phyloP scores from a whole-genome alignment of 805 yeast genomes.

The Saccharomycopsis capsularis region DNA sequence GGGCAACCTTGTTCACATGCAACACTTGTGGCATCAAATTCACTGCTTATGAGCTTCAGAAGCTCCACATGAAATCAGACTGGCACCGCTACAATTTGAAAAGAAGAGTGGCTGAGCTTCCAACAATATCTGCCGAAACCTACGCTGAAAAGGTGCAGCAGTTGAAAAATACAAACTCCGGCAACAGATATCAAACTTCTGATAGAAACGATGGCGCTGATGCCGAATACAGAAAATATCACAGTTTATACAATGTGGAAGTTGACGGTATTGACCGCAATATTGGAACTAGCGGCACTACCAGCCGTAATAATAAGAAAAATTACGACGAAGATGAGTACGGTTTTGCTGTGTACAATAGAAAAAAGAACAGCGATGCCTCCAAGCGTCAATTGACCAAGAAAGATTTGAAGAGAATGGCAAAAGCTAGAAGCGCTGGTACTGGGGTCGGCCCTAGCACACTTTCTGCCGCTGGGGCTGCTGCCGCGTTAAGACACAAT shows the following conservation, averaged over 20 bases:
- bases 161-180: not conserved
- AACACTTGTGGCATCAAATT: slow-evolving; percentile 83
- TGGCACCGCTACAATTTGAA: slow-evolving; percentile 97
- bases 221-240: too few relatives aligned
- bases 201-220: slow-evolving; percentile 8
- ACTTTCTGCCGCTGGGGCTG: not conserved
- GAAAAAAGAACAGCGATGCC: slow-evolving; percentile 26
- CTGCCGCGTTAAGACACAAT: slow-evolving; percentile 3
- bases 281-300: too few relatives aligned
- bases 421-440: not conserved
- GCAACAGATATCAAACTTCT: not conserved
- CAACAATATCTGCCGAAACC: slow-evolving; percentile 60
- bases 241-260: too few relatives aligned
- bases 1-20: slow-evolving; percentile 51
- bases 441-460: not conserved
- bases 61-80: slow-evolving; percentile 93
- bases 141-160: slow-evolving; percentile 48
- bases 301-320: not conserved
- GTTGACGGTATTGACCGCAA: slow-evolving; percentile 10
- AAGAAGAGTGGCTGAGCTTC: slow-evolving; percentile 79
- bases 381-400: slow-evolving; percentile 33
- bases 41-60: slow-evolving; percentile 73
- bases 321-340: slow-evolving; percentile 40
- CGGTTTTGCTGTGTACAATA: slow-evolving; percentile 39
- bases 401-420: slow-evolving; percentile 32